phyloP scores from a whole-genome alignment of 1,139 yeast genomes.

The Hansenula lynferdii region DNA sequence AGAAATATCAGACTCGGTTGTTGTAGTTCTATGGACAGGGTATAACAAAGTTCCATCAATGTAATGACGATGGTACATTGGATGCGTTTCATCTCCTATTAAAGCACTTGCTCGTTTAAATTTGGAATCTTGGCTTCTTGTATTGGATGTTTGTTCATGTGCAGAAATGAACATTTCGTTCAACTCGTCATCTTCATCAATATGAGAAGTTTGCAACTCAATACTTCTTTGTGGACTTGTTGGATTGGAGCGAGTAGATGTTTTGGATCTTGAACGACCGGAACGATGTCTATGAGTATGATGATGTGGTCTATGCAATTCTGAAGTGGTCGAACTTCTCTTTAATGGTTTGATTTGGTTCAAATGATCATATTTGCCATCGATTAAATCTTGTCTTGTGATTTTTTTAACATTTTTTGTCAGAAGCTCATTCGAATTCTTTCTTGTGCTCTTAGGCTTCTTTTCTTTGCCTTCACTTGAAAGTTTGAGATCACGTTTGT shows the following conservation, averaged over 20 bases:
- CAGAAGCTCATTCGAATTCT: too few species aligned
- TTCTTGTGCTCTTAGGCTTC: too few species aligned
- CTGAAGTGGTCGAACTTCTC: neutral
- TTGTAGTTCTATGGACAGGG: slow-evolving; percentile 7
- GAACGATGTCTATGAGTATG: neutral
- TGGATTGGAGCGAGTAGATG: neutral
- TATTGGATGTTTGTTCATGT: neutral
- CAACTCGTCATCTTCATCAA: neutral
- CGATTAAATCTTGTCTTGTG: slow-evolving; percentile 5
- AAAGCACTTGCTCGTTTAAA: slow-evolving; percentile 2
- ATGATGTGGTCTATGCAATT: neutral
- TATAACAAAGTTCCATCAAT: slow-evolving; percentile 8
- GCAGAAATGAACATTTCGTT: slow-evolving; percentile 1
- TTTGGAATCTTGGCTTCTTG: neutral
- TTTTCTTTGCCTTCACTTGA: too few species aligned
- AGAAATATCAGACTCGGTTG: slow-evolving; percentile 5
- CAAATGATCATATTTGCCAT: slow-evolving; percentile 4
- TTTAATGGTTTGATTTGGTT: neutral
- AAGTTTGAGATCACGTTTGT: neutral
- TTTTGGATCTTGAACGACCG: neutral
- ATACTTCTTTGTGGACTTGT: neutral
- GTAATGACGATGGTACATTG: slow-evolving; percentile 1
- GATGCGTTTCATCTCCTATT: too few species aligned
- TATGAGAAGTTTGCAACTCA: neutral
- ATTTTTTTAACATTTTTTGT: slow-evolving; percentile 3